Percentiles rank a stretch among this genome's conserved stretches.
These are phyloP conservation scores for Ogataea nakhonphanomensis DNA, from an alignment of 805 yeast genomes.

Conservation along the genomic window DNA sequence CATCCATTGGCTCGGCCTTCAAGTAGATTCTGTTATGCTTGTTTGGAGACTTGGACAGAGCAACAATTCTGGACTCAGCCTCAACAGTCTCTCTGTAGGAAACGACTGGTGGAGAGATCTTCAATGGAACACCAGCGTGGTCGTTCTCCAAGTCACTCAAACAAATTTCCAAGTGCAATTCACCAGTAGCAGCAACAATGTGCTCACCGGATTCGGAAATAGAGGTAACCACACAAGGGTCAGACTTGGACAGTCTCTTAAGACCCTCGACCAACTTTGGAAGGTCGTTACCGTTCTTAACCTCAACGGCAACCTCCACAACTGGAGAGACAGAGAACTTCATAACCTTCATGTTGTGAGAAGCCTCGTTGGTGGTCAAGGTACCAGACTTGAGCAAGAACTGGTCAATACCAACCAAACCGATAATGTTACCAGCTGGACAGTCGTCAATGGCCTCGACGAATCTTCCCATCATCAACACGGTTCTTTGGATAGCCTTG, in stretches of 20 bases:
- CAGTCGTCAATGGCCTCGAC: constrained; percentile 98
- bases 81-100: constrained; percentile 98
- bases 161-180: constrained; percentile 98
- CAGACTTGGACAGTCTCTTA: constrained; percentile 99
- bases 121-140: constrained; percentile 99
- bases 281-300: constrained; percentile 98
- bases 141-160: constrained; percentile 93
- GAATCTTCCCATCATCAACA: constrained; percentile 98
- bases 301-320: constrained; percentile 99
- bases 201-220: constrained; percentile 98
- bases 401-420: constrained; percentile 99
- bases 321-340: constrained; percentile 99
- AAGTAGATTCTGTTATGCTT: constrained; percentile 99
- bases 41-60: constrained; percentile 99
- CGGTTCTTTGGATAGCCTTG: constrained; percentile 98
- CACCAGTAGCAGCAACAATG: constrained; percentile 99
- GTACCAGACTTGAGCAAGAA: constrained; percentile 99
- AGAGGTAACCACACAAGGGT: constrained; percentile 91
- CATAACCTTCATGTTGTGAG: constrained; percentile 99
- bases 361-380: constrained; percentile 90
- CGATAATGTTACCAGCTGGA: constrained; percentile 99
- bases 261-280: constrained; percentile 99
- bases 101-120: constrained; percentile 96
- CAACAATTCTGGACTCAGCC: constrained; percentile 89
- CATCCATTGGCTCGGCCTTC: constrained; percentile 94